phyloP scores from a whole-genome alignment of 2,329 filamentous ascomycete species.

The Colletotrichum sublineola region DNA sequence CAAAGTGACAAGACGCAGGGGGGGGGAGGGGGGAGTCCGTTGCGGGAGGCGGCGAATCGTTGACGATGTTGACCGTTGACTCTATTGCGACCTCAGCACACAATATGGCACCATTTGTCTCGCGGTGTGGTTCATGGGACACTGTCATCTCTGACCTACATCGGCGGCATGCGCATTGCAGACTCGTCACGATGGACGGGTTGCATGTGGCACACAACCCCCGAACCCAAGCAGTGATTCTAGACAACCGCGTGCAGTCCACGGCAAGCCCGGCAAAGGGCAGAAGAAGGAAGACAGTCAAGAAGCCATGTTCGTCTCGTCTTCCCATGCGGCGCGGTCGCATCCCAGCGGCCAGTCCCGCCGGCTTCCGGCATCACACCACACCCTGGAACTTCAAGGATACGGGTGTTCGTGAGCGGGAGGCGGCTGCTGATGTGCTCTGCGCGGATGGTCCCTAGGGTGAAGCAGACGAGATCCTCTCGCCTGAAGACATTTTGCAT shows the following conservation, averaged over 20 bases:
- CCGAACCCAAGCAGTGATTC: too few relatives aligned
- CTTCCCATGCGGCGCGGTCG: not conserved
- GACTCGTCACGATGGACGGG: too few relatives aligned
- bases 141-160: too few relatives aligned
- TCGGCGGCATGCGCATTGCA: too few relatives aligned
- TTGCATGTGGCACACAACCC: too few relatives aligned
- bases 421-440: too few relatives aligned
- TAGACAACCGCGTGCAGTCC: too few relatives aligned
- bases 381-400: not conserved
- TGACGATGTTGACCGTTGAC: not conserved
- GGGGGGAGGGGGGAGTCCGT: slow-evolving; percentile 5
- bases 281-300: not conserved
- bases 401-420: not conserved
- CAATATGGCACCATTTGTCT: slow-evolving; percentile 18
- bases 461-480: too few relatives aligned
- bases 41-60: not conserved
- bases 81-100: slow-evolving; percentile 25
- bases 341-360: not conserved
- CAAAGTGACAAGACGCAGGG: slow-evolving; percentile 14
- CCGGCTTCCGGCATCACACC: not conserved
- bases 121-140: too few relatives aligned
- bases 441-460: too few relatives aligned
- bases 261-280: too few relatives aligned
- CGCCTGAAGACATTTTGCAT: too few relatives aligned
- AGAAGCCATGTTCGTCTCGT: not conserved